A percentile compares a stretch with the other conserved stretches of the same genome.
These are phyloP conservation scores for Linaria vulgaris DNA, from an alignment of 257 asterid genomes.

Conservation along the genomic window DNA sequence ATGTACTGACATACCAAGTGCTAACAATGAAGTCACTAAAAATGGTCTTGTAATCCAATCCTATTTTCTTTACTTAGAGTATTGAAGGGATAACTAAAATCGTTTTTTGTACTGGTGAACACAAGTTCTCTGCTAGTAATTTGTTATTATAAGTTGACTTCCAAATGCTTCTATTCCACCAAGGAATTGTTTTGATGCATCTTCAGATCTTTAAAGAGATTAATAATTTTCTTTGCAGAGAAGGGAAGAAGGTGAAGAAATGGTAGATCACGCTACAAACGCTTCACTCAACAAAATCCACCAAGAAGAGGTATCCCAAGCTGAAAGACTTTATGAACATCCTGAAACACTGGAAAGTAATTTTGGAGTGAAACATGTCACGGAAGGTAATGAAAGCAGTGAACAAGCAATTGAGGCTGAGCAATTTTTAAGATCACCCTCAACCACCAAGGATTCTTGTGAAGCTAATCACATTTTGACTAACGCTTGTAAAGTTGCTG, in stretches of 20 bases:
- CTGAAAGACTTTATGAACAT: conserved; percentile 24
- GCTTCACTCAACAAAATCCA: conserved; percentile 18
- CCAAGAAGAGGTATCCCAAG: conserved; percentile 26
- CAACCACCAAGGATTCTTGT: conserved; percentile 26
- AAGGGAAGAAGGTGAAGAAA: conserved; percentile 29
- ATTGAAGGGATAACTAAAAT: conserved; percentile 1
- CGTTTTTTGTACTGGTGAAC: neutral
- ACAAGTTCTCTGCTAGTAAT: neutral
- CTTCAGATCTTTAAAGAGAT: conserved; percentile 3
- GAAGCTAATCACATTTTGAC: conserved; percentile 23
- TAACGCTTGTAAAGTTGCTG: conserved; percentile 23
- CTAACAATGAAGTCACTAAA: neutral
- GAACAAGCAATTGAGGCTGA: conserved; percentile 34
- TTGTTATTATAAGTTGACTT: neutral
- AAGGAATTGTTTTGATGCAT: conserved; percentile 12
- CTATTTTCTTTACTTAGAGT: neutral
- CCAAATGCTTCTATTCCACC: conserved; percentile 1
- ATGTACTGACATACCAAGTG: conserved; percentile 10
- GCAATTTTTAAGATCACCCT: conserved; percentile 34
- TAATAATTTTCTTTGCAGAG: conserved; percentile 30
- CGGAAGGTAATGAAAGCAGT: conserved; percentile 3
- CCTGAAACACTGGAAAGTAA: neutral
- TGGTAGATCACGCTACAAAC: conserved; percentile 28
- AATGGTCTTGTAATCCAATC: too few species aligned
- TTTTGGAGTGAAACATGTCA: neutral